Conservation (phyloP, 345 rosid genomes). For the Odontarrhena argentea region DNA sequence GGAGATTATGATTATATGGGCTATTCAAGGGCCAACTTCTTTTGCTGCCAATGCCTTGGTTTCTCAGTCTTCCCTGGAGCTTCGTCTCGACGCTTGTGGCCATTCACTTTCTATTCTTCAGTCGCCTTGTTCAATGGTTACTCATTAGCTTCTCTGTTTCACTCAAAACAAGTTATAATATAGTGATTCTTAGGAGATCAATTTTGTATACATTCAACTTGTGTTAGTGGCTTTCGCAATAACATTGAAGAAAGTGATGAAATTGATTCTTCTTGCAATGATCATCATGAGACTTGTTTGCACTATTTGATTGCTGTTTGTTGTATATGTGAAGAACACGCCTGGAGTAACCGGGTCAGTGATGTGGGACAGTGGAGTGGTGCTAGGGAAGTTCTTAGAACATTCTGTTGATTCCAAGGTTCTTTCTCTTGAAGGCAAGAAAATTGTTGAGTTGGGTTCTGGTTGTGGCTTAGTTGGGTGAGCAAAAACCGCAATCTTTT, state of each 20-base stretch:
- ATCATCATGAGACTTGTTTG: background rate
- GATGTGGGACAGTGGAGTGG: conserved; percentile 95
- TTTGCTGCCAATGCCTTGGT: conserved; percentile 76
- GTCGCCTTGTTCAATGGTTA: conserved; percentile 91
- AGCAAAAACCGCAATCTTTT: conserved; percentile 13
- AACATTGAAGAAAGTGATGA: conserved; percentile 16
- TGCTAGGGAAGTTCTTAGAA: conserved; percentile 85
- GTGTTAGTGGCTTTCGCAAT: background rate
- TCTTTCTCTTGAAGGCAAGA: conserved; percentile 76
- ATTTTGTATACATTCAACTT: background rate
- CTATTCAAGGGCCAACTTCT: conserved; percentile 79
- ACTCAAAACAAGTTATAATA: background rate
- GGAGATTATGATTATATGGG: conserved; percentile 91
- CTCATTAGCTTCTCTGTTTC: conserved; percentile 14
- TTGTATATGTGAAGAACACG: conserved; percentile 46
- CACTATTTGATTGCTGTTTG: conserved; percentile 12
- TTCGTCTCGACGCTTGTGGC: conserved; percentile 85
- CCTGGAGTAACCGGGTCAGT: conserved; percentile 95
- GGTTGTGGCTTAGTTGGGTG: conserved; percentile 98
- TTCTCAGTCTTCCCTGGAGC: conserved; percentile 76
- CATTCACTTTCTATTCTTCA: conserved; percentile 75
- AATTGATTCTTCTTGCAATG: background rate
- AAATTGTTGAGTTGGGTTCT: conserved; percentile 80
- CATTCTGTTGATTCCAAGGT: conserved; percentile 75
- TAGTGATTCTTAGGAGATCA: background rate